Evolutionary conservation across 2,329 filamentous ascomycete genomes (phyloP), one percentile per base, ranked within the genome.

Genomic region (Byssothecium circinans): DNA sequence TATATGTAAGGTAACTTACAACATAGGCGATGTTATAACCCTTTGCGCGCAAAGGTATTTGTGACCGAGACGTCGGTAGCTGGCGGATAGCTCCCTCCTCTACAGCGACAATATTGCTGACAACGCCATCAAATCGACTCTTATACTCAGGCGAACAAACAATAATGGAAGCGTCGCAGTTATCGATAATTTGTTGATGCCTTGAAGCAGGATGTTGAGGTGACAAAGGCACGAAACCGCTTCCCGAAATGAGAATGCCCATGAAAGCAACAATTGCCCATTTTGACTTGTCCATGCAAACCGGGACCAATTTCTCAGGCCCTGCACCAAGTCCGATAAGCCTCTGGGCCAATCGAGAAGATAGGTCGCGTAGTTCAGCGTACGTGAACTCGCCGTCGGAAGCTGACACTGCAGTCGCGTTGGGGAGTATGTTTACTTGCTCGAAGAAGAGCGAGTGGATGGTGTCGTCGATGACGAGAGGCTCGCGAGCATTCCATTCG

Each of bases 251-350:
- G n/a, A 72, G 50, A 11, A 72, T 59, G 3, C 56, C 67, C 53
- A 71, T 60, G n/a, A 70, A 65, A 2, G 64, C 62, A 11, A 72
- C 68, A 12, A 70, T 57, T 6, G 68, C 65, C 66, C 65, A 71
- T 6, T 55, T 48, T 4, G 68, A 71, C 49, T 71, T 72, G 36
- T 70, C 65, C 6, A 71, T 43, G 41, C 68, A 72, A 19, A 68
- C 60, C 2, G 66, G 59, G 5, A 71, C 57, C n/a, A 71, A 53
- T 3, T 54, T 56, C 40, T 69, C 67, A 1, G 66, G 64, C 8
- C 63, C 66, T 38, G 65, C 64, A 22, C 67, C 67, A n/a, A 65
- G 46, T 32, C 47, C 47, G 3, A 64, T 50, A 12, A 72, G 57
- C 18, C 62, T 52, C 18, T 63, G 57, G 6, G 67, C 62, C 23